phyloP scores from a whole-genome alignment of 176 grass and related monocot genomes.

The Cymbopogon citratus region DNA sequence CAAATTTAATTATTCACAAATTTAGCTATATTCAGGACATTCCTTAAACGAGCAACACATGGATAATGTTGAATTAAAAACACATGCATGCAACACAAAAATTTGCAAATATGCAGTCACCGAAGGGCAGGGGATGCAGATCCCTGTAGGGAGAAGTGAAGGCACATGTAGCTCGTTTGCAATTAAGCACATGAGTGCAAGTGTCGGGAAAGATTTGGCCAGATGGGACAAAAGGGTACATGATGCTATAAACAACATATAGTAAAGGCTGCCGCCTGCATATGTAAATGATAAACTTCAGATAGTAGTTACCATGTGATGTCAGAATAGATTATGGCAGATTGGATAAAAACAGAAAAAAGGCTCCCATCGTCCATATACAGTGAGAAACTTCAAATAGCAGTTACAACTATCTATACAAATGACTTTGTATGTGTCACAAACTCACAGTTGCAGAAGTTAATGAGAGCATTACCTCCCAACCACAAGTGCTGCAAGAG shows the following conservation, averaged over 20 bases:
- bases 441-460: background rate
- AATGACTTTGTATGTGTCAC: background rate
- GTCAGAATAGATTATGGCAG: background rate
- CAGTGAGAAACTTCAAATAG: background rate
- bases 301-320: background rate
- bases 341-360: background rate
- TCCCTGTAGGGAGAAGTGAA: background rate
- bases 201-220: background rate
- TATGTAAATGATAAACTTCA: background rate
- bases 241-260: background rate
- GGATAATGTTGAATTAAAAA: background rate
- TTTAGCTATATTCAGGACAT: background rate
- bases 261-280: background rate
- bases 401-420: background rate
- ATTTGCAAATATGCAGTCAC: background rate
- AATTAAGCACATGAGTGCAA: background rate
- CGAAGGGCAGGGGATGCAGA: background rate
- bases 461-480: conserved; percentile 55
- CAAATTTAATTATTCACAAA: background rate
- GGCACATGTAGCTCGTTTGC: background rate
- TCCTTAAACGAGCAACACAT: background rate
- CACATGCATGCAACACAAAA: conserved; percentile 1
- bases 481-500: conserved; percentile 65
- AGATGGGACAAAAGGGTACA: background rate
- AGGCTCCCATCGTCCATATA: background rate